phyloP scores from a whole-genome alignment of 139 green algal species.

The Protoeuglena noctilucae region DNA sequence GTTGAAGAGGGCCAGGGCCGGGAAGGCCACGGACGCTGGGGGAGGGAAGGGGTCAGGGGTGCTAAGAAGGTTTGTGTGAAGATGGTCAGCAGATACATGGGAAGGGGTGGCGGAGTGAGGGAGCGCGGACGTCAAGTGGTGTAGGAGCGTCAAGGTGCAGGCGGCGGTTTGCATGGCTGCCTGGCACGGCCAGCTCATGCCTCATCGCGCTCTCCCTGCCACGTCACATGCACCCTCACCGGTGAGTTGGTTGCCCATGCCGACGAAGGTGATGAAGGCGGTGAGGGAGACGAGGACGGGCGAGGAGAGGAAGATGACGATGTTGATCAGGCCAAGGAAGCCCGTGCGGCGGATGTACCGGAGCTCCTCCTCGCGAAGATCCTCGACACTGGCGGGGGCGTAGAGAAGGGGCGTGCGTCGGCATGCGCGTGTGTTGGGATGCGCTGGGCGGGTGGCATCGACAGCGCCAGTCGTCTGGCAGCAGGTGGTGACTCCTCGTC shows the following conservation, averaged over 20 bases:
- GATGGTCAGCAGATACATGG: background rate
- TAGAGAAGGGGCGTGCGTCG: too few relatives aligned
- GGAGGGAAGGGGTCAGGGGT: too few relatives aligned
- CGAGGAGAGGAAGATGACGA: conserved; percentile 13
- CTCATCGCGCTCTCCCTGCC: too few relatives aligned
- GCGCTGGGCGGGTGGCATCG: too few relatives aligned
- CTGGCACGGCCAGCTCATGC: too few relatives aligned
- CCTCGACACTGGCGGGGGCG: too few relatives aligned
- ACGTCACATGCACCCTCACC: too few relatives aligned
- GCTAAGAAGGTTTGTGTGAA: background rate
- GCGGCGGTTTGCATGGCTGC: background rate
- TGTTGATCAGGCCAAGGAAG: conserved; percentile 18
- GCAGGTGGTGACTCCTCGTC: too few relatives aligned
- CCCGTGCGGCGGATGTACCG: background rate
- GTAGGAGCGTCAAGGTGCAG: background rate
- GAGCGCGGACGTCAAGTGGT: background rate
- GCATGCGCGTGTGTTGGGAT: too few relatives aligned
- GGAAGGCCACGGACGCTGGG: conserved; percentile 61
- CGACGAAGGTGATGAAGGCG: conserved; percentile 3
- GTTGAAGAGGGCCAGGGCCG: conserved; percentile 66
- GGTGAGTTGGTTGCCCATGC: background rate
- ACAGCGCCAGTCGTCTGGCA: too few relatives aligned
- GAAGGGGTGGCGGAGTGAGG: background rate
- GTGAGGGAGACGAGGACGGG: conserved; percentile 29
- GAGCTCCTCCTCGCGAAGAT: conserved; percentile 53